Evolutionary conservation across 1,284 basidiomycete species (phyloP).

Genomic region (Ganoderma multipileum): DNA sequence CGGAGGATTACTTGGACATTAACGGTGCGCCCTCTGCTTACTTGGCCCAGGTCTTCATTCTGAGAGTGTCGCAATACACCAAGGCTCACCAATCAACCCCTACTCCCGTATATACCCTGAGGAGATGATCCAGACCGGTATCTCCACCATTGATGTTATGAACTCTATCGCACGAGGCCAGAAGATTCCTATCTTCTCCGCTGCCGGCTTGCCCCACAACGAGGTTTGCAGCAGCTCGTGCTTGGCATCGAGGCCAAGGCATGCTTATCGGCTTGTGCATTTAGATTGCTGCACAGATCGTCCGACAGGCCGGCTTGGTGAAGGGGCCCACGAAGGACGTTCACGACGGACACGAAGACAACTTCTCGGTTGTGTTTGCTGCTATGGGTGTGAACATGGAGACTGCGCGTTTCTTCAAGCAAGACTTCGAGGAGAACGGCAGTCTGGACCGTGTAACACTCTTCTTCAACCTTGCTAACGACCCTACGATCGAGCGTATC

Average conservation of each 20-base stretch:
- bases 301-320: conserved; percentile 98
- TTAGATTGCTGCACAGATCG: conserved; percentile 99
- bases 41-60: conserved; percentile 11
- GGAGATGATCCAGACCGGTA: conserved; percentile 99
- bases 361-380: conserved; percentile 99
- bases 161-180: conserved; percentile 99
- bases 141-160: conserved; percentile 99
- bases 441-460: conserved; percentile 97
- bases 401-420: conserved; percentile 99
- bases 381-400: conserved; percentile 99
- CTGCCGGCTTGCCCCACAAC: conserved; percentile 98
- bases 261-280: conserved; percentile 29
- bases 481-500: conserved; percentile 99
- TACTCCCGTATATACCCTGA: conserved; percentile 99
- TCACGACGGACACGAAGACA: conserved; percentile 99
- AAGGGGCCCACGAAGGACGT: conserved; percentile 96
- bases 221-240: conserved; percentile 63
- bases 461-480: conserved; percentile 99
- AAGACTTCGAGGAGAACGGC: conserved; percentile 99
- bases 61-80: conserved; percentile 20
- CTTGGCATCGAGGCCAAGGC: conserved; percentile 23
- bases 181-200: conserved; percentile 99
- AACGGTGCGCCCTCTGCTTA: conserved; percentile 71
- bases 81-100: conserved; percentile 98
- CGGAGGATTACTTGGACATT: conserved; percentile 99